Conservation (phyloP, 495 filamentous ascomycete genomes). For the Neurospora hispaniola region DNA sequence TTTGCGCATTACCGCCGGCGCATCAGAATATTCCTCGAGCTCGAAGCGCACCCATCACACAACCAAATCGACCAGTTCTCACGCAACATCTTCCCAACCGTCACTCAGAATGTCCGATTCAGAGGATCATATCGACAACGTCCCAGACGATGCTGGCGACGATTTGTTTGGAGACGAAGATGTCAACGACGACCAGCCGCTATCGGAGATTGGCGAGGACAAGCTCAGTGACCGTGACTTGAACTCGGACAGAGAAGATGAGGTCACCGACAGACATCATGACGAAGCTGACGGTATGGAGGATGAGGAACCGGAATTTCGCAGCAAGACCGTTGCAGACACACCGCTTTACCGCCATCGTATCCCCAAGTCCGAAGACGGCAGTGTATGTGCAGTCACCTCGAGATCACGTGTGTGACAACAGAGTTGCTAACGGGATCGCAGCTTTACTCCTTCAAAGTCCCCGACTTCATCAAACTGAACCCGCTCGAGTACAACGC, state of each 20-base stretch:
- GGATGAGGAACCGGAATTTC: slow-evolving; percentile 35
- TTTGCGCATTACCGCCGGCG: neutral
- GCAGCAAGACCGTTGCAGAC: slow-evolving; percentile 46
- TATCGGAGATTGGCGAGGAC: slow-evolving; percentile 18
- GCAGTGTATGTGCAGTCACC: slow-evolving; percentile 30
- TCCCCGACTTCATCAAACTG: slow-evolving; percentile 71
- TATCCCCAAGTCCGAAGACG: slow-evolving; percentile 61
- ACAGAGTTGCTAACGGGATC: neutral
- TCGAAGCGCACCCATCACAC: neutral
- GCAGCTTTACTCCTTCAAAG: slow-evolving; percentile 66
- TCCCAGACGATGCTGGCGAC: slow-evolving; percentile 42
- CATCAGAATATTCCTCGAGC: neutral
- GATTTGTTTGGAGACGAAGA: slow-evolving; percentile 58
- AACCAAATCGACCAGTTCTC: neutral
- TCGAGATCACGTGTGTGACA: neutral
- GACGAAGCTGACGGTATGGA: slow-evolving; percentile 29
- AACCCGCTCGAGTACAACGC: slow-evolving; percentile 64
- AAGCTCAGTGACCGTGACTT: slow-evolving; percentile 58
- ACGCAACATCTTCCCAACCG: neutral
- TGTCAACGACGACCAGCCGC: slow-evolving; percentile 27
- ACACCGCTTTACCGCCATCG: slow-evolving; percentile 50
- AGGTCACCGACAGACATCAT: slow-evolving; percentile 20
- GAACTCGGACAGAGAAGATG: slow-evolving; percentile 67
- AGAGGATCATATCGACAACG: slow-evolving; percentile 34
- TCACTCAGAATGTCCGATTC: slow-evolving; percentile 37